These are phyloP conservation scores for Arctostaphylos glauca DNA, from an alignment of 148 eudicot species.

Conservation along the genomic window DNA sequence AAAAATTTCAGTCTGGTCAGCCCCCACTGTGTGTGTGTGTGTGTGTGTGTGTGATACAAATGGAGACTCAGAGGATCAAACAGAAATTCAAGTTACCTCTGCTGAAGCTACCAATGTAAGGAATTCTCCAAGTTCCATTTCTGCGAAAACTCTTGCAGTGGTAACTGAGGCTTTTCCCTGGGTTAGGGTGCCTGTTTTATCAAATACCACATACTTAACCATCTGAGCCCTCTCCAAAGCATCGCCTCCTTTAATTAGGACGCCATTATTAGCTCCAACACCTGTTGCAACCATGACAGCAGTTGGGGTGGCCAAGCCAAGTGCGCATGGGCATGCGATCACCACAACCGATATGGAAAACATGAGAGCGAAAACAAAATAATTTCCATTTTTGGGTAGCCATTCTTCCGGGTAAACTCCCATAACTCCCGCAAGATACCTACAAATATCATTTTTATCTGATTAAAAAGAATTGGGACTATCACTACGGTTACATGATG, in stretches of 20 bases:
- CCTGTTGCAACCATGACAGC: slow-evolving; percentile 99
- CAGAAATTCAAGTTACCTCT: slow-evolving; percentile 50
- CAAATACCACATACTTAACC: slow-evolving; percentile 82
- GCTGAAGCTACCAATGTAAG: slow-evolving; percentile 96
- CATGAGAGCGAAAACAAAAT: slow-evolving; percentile 93
- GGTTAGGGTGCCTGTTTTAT: slow-evolving; percentile 95
- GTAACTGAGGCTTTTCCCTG: slow-evolving; percentile 94
- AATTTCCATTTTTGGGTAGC: slow-evolving; percentile 82
- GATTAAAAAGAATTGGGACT: not conserved
- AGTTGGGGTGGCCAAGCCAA: slow-evolving; percentile 98
- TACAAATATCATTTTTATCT: slow-evolving; percentile 23
- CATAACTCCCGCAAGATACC: slow-evolving; percentile 74
- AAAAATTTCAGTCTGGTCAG: not conserved
- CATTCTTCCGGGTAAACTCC: slow-evolving; percentile 73
- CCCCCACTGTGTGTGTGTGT: not conserved
- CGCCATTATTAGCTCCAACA: slow-evolving; percentile 94
- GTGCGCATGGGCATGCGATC: slow-evolving; percentile 96
- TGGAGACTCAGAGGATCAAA: not conserved
- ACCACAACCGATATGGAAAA: slow-evolving; percentile 94
- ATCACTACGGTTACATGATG: not conserved
- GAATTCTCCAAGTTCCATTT: slow-evolving; percentile 91
- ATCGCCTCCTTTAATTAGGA: slow-evolving; percentile 96
- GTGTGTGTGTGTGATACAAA: not conserved
- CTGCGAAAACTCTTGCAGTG: slow-evolving; percentile 64
- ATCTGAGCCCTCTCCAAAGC: slow-evolving; percentile 96